Conservation (phyloP, 1,284 basidiomycete species). For the Violaceomyces palustris region DNA sequence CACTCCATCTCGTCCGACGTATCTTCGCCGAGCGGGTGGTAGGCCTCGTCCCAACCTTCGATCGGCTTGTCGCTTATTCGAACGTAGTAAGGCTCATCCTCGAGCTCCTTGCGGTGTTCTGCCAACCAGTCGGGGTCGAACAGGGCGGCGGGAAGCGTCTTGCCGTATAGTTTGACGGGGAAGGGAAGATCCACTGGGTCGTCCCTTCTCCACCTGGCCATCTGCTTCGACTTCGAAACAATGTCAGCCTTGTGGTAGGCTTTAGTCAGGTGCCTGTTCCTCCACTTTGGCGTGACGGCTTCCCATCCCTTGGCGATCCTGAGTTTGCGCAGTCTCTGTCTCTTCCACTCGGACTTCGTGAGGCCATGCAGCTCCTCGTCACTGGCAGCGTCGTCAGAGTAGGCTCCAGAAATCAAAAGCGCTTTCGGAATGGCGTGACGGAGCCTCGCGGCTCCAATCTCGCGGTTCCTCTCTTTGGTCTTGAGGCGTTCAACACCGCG, state of each 20-base stretch:
- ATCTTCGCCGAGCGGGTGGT: conserved; percentile 31
- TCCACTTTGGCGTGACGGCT: conserved; percentile 33
- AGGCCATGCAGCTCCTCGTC: conserved; percentile 38
- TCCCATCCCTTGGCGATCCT: conserved; percentile 31
- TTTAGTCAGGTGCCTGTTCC: conserved; percentile 30
- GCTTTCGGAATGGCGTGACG: conserved; percentile 29
- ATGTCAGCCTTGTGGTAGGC: conserved; percentile 36
- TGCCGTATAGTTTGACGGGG: conserved; percentile 30
- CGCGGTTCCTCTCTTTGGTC: conserved; percentile 31
- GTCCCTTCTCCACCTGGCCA: conserved; percentile 32
- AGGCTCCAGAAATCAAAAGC: conserved; percentile 30
- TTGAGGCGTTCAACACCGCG: conserved; percentile 28
- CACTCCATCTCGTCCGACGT: conserved; percentile 38
- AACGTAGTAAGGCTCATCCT: conserved; percentile 32
- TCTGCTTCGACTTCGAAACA: conserved; percentile 32
- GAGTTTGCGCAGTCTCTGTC: conserved; percentile 24
- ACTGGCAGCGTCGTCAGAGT: conserved; percentile 37
- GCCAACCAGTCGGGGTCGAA: conserved; percentile 31
- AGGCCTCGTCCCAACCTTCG: conserved; percentile 26
- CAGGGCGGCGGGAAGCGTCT: conserved; percentile 19
- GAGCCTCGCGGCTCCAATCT: conserved; percentile 26
- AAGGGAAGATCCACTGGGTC: conserved; percentile 32
- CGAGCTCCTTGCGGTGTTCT: conserved; percentile 21
- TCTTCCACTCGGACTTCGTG: conserved; percentile 29
- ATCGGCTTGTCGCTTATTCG: conserved; percentile 26